These are phyloP conservation scores for Sclerotinia sclerotiorum DNA, from an alignment of 2,329 filamentous ascomycete species.

Conservation along the genomic window DNA sequence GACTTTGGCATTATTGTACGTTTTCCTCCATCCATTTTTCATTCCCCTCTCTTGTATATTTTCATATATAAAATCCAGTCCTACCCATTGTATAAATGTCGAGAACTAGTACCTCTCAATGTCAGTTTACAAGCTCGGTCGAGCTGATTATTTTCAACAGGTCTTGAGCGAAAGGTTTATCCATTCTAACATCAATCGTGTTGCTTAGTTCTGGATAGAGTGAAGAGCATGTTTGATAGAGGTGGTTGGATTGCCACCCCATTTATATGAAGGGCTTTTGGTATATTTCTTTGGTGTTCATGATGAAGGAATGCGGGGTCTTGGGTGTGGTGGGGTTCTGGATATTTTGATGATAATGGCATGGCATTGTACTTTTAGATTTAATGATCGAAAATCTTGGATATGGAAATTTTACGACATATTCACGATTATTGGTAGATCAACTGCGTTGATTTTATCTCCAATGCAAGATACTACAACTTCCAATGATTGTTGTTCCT, in stretches of 20 bases:
- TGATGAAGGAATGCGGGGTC: conserved; percentile 1
- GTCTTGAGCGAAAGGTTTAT: conserved; percentile 7
- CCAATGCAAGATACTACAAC: not conserved
- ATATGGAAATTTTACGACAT: not conserved
- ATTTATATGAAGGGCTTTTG: not conserved
- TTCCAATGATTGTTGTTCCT: too few species aligned
- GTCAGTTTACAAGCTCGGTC: conserved; percentile 12
- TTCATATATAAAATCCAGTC: not conserved
- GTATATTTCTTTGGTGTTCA: conserved; percentile 1
- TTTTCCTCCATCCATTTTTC: conserved; percentile 7
- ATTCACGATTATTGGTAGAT: not conserved
- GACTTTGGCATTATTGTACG: conserved; percentile 52
- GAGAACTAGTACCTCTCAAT: conserved; percentile 18
- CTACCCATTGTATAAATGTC: not conserved
- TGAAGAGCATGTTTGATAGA: not conserved
- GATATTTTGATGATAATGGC: conserved; percentile 10
- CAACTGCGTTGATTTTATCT: not conserved
- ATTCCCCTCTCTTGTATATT: not conserved
- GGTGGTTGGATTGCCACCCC: not conserved
- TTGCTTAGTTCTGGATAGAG: conserved; percentile 20
- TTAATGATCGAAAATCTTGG: not conserved
- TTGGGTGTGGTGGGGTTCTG: conserved; percentile 10
- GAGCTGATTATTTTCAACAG: conserved; percentile 22
- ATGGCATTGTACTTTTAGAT: conserved; percentile 17
- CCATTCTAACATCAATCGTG: conserved; percentile 14